These are phyloP conservation scores for Grigorovia yakushimaensis DNA, from an alignment of 805 yeast species.

Conservation along the genomic window DNA sequence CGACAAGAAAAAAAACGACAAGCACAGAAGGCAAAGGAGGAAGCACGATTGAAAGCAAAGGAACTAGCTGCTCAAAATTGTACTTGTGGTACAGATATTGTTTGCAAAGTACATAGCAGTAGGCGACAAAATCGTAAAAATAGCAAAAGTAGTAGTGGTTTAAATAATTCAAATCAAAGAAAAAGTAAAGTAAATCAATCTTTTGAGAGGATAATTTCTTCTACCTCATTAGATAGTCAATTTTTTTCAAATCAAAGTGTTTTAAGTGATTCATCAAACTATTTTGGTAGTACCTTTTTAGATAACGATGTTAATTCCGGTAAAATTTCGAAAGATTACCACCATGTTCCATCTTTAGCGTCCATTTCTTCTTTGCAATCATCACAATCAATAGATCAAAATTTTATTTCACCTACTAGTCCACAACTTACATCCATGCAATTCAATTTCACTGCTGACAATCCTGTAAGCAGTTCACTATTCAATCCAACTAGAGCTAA, in stretches of 20 bases:
- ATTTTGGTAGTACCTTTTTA: slow-evolving; percentile 10
- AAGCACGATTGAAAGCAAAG: slow-evolving; percentile 22
- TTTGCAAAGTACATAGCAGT: slow-evolving; percentile 16
- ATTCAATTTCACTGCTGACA: slow-evolving; percentile 10
- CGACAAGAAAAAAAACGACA: slow-evolving; percentile 37
- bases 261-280: slow-evolving; percentile 10
- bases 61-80: slow-evolving; percentile 26
- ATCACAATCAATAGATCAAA: slow-evolving; percentile 25
- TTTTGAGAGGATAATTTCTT: slow-evolving; percentile 8
- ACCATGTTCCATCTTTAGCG: slow-evolving; percentile 21
- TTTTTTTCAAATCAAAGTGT: slow-evolving; percentile 7
- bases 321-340: slow-evolving; percentile 24
- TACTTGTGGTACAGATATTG: slow-evolving; percentile 22
- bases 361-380: slow-evolving; percentile 28
- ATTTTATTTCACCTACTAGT: slow-evolving; percentile 22
- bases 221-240: slow-evolving; percentile 11
- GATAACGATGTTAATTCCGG: slow-evolving; percentile 17
- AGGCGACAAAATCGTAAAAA: slow-evolving; percentile 12
- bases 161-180: slow-evolving; percentile 2
- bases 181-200: slow-evolving; percentile 2
- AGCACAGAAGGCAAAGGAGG: slow-evolving; percentile 27
- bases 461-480: not conserved
- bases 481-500: slow-evolving; percentile 9
- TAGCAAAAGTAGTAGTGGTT: not conserved
- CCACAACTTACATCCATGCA: slow-evolving; percentile 15